Evolutionary conservation across 805 yeast species (phyloP), one percentile per base, ranked within the genome.

Genomic region (Ogataea allantospora): DNA sequence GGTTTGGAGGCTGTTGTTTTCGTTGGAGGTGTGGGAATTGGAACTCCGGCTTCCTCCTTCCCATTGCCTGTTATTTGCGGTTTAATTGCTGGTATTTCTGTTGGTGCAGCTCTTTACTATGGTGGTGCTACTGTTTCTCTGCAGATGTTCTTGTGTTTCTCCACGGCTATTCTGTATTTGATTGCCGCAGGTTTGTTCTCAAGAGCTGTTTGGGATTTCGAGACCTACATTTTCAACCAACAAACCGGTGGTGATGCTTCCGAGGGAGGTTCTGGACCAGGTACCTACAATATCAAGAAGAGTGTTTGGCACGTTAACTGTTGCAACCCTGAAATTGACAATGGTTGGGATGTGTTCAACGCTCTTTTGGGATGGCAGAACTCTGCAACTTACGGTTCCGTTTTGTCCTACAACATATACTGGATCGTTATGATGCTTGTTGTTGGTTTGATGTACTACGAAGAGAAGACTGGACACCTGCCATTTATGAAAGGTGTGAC

Each of bases 331-430:
- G 89, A 83, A 63, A 70, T 73, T 42, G 91, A 83, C 65, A 80
- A 82, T 53, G 98, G 97, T 68, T 91, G 98, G 98, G 96, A 88
- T 75, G 80, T 91, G 45, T 91, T 91, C 75, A 91, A 91, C 58
- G 87, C 97, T 18, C 64, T 91, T 40, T 70, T 91, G 47, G 99
- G 98, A 46, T 91, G 99, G 99, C 96, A 88, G 69, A 91, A 91
- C 67, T 77, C 95, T 37, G 98, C 96, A 43, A 88, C 95, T 49
- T 76, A 86, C 60, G 96, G 97, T 40, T 87, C 96, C 5, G 89
- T 91, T 43, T 67, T 91, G 37, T 77, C 89, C 33, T 91, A 91
- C 72, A 88, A 88, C 67, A 48, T 83, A 46, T 91, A 91, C 71
- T 91, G 99, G 99, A 53, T 89, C 38, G 62, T 66, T 27, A 60